Evolutionary conservation across 495 filamentous ascomycete species (phyloP), one percentile per base, ranked within the genome.

Genomic region (Trypethelium eluteriae): DNA sequence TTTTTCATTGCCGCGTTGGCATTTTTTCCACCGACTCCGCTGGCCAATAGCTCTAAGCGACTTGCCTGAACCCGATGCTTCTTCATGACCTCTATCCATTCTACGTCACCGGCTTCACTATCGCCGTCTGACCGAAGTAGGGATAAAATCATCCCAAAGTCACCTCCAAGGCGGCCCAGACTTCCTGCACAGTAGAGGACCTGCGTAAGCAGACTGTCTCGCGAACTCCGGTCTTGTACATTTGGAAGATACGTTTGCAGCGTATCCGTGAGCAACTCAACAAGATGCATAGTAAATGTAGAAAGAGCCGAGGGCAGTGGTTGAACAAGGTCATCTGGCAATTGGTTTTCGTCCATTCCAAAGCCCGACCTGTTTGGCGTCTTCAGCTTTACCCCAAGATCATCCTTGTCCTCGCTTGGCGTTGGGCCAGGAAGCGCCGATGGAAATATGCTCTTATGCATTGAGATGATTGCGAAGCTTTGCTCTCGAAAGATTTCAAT

Each of bases 401-500:
- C 64, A 16, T 66, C 64, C 35, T 41, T 41, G 16, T 41, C 56
- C 14, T 32, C 9, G n/a, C 14, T 18, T 6, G 63, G 50, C 3
- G 18, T 62, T 9, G 57, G 44, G 16, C 47, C 41, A 6, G 78
- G 74, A 10, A 78, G 61, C 3, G 73, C 74, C 4, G 83, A 79
- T 2, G 88, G 85, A 73, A 97, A 98, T 57, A 98, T 94, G 70
- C 85, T 90, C 68, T 86, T 89, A 74, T 94, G 96, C 83, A 97
- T 89, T 25, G 89, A 92, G 32, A 98, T 84, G 67, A 97, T 95
- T 11, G 89, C 89, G 73, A 99, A 99, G 72, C 90, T 94, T 76
- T 99, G 95, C 77, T 99, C 95, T 63, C 95, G 89, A 77, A 97
- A 98, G 38, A 98, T 96, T 75, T 99, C 95, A 71, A 99, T 88